Percentiles rank a stretch among this genome's conserved stretches.
phyloP scores from a whole-genome alignment of 164 flowering plant species.

The Vitis labrusca region DNA sequence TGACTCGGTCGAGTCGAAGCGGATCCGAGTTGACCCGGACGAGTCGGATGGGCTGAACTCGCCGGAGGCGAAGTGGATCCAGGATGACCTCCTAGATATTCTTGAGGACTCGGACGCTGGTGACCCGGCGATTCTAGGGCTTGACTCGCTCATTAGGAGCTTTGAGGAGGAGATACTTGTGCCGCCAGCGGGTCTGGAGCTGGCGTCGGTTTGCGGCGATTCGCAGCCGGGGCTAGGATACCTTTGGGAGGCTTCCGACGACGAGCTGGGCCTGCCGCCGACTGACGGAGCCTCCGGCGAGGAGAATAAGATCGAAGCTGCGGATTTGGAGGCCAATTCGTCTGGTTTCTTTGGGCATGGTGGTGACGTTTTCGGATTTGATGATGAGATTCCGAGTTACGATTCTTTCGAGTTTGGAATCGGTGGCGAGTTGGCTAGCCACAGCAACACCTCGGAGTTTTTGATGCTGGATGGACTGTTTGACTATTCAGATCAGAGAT shows the following conservation, averaged over 20 bases:
- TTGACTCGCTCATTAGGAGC: slow-evolving; percentile 46
- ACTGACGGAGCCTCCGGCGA: slow-evolving; percentile 11
- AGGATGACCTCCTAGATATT: slow-evolving; percentile 21
- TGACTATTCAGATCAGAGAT: slow-evolving; percentile 25
- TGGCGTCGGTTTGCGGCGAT: slow-evolving; percentile 26
- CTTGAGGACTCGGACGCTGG: slow-evolving; percentile 27
- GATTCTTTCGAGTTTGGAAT: slow-evolving; percentile 32
- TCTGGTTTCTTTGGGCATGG: not conserved
- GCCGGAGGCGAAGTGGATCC: slow-evolving; percentile 20
- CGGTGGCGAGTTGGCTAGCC: slow-evolving; percentile 13
- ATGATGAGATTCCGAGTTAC: slow-evolving; percentile 22
- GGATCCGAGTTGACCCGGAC: not conserved
- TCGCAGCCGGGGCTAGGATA: slow-evolving; percentile 41
- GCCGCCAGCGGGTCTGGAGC: slow-evolving; percentile 2
- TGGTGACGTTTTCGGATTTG: slow-evolving; percentile 15
- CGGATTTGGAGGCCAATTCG: not conserved
- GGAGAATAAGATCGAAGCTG: not conserved
- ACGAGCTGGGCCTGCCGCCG: slow-evolving; percentile 57
- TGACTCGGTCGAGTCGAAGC: not conserved
- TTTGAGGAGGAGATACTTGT: slow-evolving; percentile 44
- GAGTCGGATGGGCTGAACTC: slow-evolving; percentile 3
- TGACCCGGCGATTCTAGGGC: slow-evolving; percentile 24
- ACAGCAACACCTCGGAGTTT: slow-evolving; percentile 10
- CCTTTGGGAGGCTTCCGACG: slow-evolving; percentile 56
- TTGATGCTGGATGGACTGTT: slow-evolving; percentile 36